Base-by-base conservation (phyloP, 768 basidiomycete genomes). In the Daedaleopsis nitida region DNA sequence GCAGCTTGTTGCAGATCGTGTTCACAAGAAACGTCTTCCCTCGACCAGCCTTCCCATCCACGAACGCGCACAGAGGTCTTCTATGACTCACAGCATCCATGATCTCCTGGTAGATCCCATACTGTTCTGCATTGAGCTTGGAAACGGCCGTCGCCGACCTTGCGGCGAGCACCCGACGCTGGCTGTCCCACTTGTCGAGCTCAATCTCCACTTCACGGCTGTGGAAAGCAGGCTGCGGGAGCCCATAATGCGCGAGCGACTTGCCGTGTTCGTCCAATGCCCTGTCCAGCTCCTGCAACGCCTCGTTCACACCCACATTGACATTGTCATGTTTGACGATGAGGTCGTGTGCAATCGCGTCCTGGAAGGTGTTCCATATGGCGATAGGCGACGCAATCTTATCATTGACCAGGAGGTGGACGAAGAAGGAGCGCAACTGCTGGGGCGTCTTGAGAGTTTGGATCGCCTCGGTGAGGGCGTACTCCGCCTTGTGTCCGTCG, bases 21-120 rank as follows among this genome's bases (percentile, higher is more conserved):
- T 73, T 73, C 1, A 76, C 58, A 1, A 79, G 35, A 37, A 70
- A 76, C 0, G 78, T 80, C 64, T 81, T 81, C 0, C 78, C 80
- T 5, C 75, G 62, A 0, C 79, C 79, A 1, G 78, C 78, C 55
- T 75, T 73, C 1, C 78, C 77, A 62, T 79, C 74, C 9, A 80
- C 55, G 57, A 78, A 78, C 10, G 68, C 61, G 38, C 58, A 66
- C 0, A 74, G 59, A 6, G 70, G 65, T 1, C 45, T 23, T 0
- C 55, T 37, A 1, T 64, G 38, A 10, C 52, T 10, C 8, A 71
- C 64, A 14, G 66, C 66, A 35, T 59, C 16, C 38, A 64, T 57
- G 16, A 67, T 49, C 14, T 55, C 52, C 34, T 54, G 56, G 57
- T 66, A 72, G 23, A 73, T 66, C 16, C 50, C 53, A 19, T 63